A percentile compares a stretch with the other conserved stretches of the same genome.
Conservation (phyloP, 768 basidiomycete species). For the Suillus discolor region DNA sequence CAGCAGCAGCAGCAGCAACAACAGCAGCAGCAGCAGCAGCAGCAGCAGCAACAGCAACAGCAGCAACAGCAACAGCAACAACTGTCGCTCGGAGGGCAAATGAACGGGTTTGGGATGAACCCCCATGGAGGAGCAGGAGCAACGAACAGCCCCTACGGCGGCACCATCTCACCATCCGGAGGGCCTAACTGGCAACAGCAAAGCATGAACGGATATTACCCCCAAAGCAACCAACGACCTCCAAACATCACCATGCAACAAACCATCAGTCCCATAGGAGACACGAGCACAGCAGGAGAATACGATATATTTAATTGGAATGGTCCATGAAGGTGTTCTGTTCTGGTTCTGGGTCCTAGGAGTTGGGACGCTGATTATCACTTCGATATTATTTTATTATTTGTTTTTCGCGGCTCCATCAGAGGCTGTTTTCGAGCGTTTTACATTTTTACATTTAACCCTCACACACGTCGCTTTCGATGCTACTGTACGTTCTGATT, state of each 20-base stretch:
- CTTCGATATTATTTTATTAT: conserved; percentile 27
- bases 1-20: conserved; percentile 45
- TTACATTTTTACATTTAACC: not conserved
- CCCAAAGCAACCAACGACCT: conserved; percentile 36
- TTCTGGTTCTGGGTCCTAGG: conserved; percentile 19
- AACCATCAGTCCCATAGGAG: conserved; percentile 44
- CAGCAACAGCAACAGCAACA: conserved; percentile 42
- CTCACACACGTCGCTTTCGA: not conserved
- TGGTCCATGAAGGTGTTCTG: conserved; percentile 35
- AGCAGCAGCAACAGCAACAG: conserved; percentile 47
- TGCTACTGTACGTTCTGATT: not conserved
- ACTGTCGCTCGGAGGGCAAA: conserved; percentile 36
- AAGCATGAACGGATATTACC: conserved; percentile 30
- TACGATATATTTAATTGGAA: conserved; percentile 65
- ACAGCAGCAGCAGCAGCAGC: conserved; percentile 47
- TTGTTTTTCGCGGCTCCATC: conserved; percentile 3
- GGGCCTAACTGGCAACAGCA: conserved; percentile 28
- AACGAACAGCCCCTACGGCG: conserved; percentile 27
- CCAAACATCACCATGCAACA: conserved; percentile 54
- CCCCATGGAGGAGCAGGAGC: conserved; percentile 40
- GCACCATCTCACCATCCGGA: conserved; percentile 27
- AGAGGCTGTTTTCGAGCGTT: conserved; percentile 1
- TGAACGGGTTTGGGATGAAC: conserved; percentile 36
- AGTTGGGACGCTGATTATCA: conserved; percentile 26
- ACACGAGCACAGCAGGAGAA: conserved; percentile 50